A percentile compares a stretch with the other conserved stretches of the same genome.
These are phyloP conservation scores for Picea glauca DNA, from an alignment of 75 land plant species.

Conservation along the genomic window DNA sequence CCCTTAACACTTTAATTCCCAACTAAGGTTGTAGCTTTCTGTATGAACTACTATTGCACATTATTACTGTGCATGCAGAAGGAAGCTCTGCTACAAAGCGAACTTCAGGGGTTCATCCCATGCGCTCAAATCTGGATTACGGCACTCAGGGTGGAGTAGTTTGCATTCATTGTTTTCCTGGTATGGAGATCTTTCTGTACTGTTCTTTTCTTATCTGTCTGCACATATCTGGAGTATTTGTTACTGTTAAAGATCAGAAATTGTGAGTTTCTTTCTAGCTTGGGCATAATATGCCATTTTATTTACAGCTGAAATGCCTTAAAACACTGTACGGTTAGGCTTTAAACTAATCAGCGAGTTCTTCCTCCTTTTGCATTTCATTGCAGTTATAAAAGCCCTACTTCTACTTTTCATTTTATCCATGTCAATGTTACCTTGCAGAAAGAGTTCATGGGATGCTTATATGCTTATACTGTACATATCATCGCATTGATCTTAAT, in stretches of 20 bases:
- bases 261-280: neutral
- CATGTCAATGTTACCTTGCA: neutral
- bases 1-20: neutral
- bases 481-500: neutral
- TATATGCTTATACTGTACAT: neutral
- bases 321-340: neutral
- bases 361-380: neutral
- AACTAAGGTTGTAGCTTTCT: neutral
- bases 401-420: neutral
- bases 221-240: neutral
- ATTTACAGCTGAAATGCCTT: neutral
- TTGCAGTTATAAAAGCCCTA: neutral
- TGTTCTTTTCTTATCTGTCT: neutral
- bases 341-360: neutral
- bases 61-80: slow-evolving; percentile 18
- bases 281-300: neutral
- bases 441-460: neutral
- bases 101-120: slow-evolving; percentile 17
- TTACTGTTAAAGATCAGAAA: neutral
- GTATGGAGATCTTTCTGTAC: slow-evolving; percentile 15
- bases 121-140: slow-evolving; percentile 30
- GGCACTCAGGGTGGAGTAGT: slow-evolving; percentile 27
- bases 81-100: slow-evolving; percentile 19
- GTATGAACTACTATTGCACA: neutral
- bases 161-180: slow-evolving; percentile 36